Base-by-base conservation (phyloP, 768 basidiomycete genomes). In the Tylopilus balloui region DNA sequence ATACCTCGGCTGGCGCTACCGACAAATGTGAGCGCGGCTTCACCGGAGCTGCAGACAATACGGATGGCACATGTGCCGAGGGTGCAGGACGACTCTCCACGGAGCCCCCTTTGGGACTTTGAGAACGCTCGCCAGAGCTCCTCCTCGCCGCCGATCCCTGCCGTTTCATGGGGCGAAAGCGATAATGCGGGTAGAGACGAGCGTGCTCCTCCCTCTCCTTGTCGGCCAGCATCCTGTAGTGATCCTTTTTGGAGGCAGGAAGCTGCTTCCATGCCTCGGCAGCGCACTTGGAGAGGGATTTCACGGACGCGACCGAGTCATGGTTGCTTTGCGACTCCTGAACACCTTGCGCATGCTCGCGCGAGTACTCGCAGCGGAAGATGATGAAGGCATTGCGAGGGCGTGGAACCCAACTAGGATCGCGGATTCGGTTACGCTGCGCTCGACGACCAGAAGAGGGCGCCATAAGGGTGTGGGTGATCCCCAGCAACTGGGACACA, bases 211-310 rank as follows among this genome's bases (percentile, higher is more conserved):
- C 71, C 48, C 76, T 76, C 70, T 83, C 83, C 50, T 64, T 54
- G 34, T 76, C 75, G 1, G 86, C 83, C n/a, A 76, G 69, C 8
- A 62, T 57, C 57, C 76, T 74, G 71, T 73, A 88, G 47, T 64
- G 69, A 15, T 74, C 62, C 53, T 69, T 78, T 47, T 80, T 78
- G 36, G 73, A 71, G 0, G 58, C 48, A 0, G 77, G 52, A 13
- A 90, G 73, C 49, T 75, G 69, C 32, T 74, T 75, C 91, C 91
- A 93, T 25, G 85, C 82, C 44, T 83, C 82, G 0, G 79, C 83
- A 0, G 88, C 89, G 40, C 86, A 77, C 57, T 85, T 84, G n/a
- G 85, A 88, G 32, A 92, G 75, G 2, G 79, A 75, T 62, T 80
- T 79, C 50, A 78, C 77, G 20, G 45, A 60, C 13, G 48, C 57